Percentiles rank a stretch among this genome's conserved stretches.
Conservation (phyloP, 371 early-diverging fungal species). For the Rhizopus sp. region DNA sequence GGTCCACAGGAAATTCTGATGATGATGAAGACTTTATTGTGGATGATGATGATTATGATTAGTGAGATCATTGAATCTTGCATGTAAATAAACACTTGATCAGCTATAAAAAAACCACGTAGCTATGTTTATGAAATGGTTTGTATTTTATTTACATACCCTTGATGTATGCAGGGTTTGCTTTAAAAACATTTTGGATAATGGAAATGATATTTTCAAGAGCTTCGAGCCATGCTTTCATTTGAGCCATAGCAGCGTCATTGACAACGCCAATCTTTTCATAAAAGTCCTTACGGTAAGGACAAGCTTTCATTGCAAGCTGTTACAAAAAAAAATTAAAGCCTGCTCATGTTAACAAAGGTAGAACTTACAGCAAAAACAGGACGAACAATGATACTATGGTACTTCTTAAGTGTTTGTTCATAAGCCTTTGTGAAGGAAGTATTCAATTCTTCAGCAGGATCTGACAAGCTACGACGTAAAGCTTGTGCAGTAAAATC, state of each 20-base stretch:
- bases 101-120: not conserved
- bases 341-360: not conserved
- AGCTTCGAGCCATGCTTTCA: conserved; percentile 75
- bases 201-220: conserved; percentile 70
- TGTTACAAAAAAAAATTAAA: conserved; percentile 21
- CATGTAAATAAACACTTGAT: not conserved
- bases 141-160: conserved; percentile 46
- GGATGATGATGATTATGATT: conserved; percentile 23
- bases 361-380: conserved; percentile 74
- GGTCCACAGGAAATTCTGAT: conserved; percentile 30
- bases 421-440: conserved; percentile 89
- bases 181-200: conserved; percentile 35
- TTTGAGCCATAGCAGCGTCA: conserved; percentile 55
- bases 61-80: not conserved
- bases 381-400: conserved; percentile 81
- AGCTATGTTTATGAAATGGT: not conserved
- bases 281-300: conserved; percentile 88
- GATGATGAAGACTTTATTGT: conserved; percentile 33
- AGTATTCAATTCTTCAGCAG: conserved; percentile 76
- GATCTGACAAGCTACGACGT: conserved; percentile 67
- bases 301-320: conserved; percentile 95
- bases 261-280: conserved; percentile 74
- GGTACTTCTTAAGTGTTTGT: conserved; percentile 76
- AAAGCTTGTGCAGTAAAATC: conserved; percentile 88
- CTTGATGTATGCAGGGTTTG: conserved; percentile 50